These are phyloP conservation scores for Linderniella brevidens DNA, from an alignment of 257 asterid species.

Conservation along the genomic window DNA sequence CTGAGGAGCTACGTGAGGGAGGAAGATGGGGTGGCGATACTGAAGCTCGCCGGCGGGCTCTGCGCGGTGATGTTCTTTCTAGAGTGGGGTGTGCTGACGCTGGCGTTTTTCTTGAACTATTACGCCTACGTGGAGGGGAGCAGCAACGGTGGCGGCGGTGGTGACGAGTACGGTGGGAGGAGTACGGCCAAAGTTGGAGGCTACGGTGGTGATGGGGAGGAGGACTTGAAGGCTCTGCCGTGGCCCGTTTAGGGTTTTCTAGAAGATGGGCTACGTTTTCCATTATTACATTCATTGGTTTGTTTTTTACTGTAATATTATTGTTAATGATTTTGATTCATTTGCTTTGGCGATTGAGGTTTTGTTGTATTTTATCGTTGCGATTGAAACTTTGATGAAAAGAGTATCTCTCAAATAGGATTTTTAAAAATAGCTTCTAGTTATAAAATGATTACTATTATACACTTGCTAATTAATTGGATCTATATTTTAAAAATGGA, in stretches of 20 bases:
- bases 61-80: slow-evolving; percentile 51
- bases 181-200: slow-evolving; percentile 21
- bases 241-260: slow-evolving; percentile 62
- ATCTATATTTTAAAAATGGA: too few species aligned
- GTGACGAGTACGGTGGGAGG: slow-evolving; percentile 15
- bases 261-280: too few species aligned
- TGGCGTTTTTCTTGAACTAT: slow-evolving; percentile 72
- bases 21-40: slow-evolving; percentile 60
- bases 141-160: slow-evolving; percentile 6
- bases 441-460: too few species aligned
- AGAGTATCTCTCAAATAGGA: too few species aligned
- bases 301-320: too few species aligned
- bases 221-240: slow-evolving; percentile 73
- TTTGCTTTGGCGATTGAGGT: too few species aligned
- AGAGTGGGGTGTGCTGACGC: slow-evolving; percentile 78
- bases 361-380: too few species aligned
- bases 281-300: too few species aligned
- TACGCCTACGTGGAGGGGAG: slow-evolving; percentile 49
- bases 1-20: slow-evolving; percentile 73
- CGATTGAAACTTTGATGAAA: too few species aligned
- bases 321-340: too few species aligned
- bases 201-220: slow-evolving; percentile 33
- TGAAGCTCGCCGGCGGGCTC: slow-evolving; percentile 62
- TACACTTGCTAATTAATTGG: too few species aligned
- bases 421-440: too few species aligned